These are phyloP conservation scores for Dissoconium aciculare DNA, from an alignment of 2,329 filamentous ascomycete genomes.

Conservation along the genomic window DNA sequence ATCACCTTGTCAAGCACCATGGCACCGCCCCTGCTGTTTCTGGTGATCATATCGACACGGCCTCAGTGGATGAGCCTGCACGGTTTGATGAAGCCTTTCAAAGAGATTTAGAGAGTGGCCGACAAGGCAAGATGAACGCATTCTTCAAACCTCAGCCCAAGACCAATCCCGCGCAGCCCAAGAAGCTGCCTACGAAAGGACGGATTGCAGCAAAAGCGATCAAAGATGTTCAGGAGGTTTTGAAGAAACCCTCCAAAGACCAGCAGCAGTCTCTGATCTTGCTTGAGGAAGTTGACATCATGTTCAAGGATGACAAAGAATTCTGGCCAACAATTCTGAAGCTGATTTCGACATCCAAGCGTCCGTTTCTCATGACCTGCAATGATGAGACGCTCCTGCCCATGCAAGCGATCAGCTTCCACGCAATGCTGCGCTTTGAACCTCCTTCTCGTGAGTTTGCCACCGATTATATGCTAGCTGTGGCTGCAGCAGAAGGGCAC, in stretches of 20 bases:
- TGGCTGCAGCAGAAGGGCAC: conserved; percentile 84
- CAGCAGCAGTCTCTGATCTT: conserved; percentile 93
- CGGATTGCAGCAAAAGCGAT: conserved; percentile 12
- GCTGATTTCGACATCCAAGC: conserved; percentile 69
- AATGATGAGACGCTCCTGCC: conserved; percentile 80
- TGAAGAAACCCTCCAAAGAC: conserved; percentile 25
- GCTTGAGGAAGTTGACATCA: conserved; percentile 80
- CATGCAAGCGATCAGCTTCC: conserved; percentile 55
- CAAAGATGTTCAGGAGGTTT: conserved; percentile 14
- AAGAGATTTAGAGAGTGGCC: conserved; percentile 48
- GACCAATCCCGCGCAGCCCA: conserved; percentile 18
- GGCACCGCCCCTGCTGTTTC: conserved; percentile 12
- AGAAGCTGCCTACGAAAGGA: conserved; percentile 16
- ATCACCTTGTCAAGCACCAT: conserved; percentile 63
- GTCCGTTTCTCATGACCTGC: conserved; percentile 90
- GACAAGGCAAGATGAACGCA: conserved; percentile 63
- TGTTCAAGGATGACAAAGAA: conserved; percentile 90
- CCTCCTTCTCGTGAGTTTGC: conserved; percentile 52
- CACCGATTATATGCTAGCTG: conserved; percentile 63
- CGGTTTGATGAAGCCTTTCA: conserved; percentile 33
- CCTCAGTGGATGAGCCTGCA: conserved; percentile 20
- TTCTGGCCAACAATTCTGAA: conserved; percentile 76
- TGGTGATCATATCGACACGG: conserved; percentile 17
- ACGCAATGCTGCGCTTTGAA: conserved; percentile 68
- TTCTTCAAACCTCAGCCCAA: conserved; percentile 50